A percentile compares a stretch with the other conserved stretches of the same genome.
Conservation (phyloP, 2,329 filamentous ascomycete species). For the Coccinonectria pachysandricola region DNA sequence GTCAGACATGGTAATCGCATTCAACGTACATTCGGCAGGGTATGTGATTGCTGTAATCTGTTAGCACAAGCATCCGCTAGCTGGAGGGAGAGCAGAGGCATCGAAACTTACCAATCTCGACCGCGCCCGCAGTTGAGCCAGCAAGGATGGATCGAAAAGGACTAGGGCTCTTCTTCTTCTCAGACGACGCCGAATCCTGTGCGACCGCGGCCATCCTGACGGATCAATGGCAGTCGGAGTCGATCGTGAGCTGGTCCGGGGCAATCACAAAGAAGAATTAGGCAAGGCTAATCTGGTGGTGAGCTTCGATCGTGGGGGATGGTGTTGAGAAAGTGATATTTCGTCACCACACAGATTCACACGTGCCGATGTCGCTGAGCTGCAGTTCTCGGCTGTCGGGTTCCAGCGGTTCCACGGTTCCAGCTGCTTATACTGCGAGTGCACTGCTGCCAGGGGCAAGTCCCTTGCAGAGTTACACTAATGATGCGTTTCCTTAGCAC, state of each 20-base stretch:
- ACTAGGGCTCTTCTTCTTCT: slow-evolving; percentile 48
- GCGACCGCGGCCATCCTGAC: slow-evolving; percentile 20
- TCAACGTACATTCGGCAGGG: slow-evolving; percentile 74
- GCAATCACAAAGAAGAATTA: slow-evolving; percentile 3
- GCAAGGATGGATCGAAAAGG: slow-evolving; percentile 82
- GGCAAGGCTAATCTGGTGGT: neutral
- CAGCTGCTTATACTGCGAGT: too few relatives aligned
- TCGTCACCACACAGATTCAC: slow-evolving; percentile 14
- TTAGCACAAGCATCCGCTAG: too few relatives aligned
- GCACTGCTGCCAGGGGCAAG: too few relatives aligned
- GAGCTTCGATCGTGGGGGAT: slow-evolving; percentile 1
- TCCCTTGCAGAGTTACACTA: too few relatives aligned
- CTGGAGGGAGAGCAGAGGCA: neutral
- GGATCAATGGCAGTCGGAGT: slow-evolving; percentile 1
- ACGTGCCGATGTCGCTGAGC: too few relatives aligned
- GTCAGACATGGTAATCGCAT: too few relatives aligned
- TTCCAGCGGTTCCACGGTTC: too few relatives aligned
- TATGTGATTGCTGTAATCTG: slow-evolving; percentile 63
- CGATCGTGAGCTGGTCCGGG: slow-evolving; percentile 8
- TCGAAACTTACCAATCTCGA: slow-evolving; percentile 67
- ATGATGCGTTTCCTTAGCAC: too few relatives aligned
- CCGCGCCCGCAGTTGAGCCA: slow-evolving; percentile 83
- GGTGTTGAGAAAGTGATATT: slow-evolving; percentile 5
- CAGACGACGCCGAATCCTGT: slow-evolving; percentile 13
- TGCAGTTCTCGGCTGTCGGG: too few relatives aligned